Conservation (phyloP, 495 filamentous ascomycete genomes). For the Xylaria nigripes region DNA sequence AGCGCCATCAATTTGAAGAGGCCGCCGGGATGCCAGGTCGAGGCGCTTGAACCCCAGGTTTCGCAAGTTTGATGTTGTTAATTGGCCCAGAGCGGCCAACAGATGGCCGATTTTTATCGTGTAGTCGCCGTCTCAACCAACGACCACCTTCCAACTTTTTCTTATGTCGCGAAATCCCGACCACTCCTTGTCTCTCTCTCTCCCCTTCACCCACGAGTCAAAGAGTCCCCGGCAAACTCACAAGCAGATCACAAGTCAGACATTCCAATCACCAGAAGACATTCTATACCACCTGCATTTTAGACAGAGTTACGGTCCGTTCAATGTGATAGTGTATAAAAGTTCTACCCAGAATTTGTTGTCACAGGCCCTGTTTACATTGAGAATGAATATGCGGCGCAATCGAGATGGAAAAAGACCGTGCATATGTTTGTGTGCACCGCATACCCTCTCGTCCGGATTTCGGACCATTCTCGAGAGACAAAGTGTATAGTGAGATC, state of each 20-base stretch:
- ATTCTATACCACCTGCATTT: too few species aligned
- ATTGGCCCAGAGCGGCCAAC: conserved; percentile 21
- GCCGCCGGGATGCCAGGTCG: conserved; percentile 18
- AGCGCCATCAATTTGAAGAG: background rate
- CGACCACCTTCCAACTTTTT: background rate
- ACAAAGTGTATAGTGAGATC: background rate
- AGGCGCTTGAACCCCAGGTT: conserved; percentile 21
- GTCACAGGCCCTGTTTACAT: too few species aligned
- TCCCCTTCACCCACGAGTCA: background rate
- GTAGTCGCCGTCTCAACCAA: conserved; percentile 5
- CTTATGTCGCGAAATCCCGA: background rate
- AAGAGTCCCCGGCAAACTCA: too few species aligned
- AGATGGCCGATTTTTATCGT: conserved; percentile 1
- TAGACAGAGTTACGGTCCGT: too few species aligned
- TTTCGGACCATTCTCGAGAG: background rate
- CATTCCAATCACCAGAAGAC: background rate
- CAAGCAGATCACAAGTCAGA: background rate
- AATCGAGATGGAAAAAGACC: background rate
- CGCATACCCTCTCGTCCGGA: background rate
- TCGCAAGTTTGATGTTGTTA: conserved; percentile 12
- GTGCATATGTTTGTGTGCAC: background rate
- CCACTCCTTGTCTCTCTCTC: background rate
- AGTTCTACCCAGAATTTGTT: too few species aligned
- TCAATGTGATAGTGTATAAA: too few species aligned
- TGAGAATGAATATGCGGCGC: background rate